These are phyloP conservation scores for Colletotrichum liriopes DNA, from an alignment of 2,329 filamentous ascomycete species.

Conservation along the genomic window DNA sequence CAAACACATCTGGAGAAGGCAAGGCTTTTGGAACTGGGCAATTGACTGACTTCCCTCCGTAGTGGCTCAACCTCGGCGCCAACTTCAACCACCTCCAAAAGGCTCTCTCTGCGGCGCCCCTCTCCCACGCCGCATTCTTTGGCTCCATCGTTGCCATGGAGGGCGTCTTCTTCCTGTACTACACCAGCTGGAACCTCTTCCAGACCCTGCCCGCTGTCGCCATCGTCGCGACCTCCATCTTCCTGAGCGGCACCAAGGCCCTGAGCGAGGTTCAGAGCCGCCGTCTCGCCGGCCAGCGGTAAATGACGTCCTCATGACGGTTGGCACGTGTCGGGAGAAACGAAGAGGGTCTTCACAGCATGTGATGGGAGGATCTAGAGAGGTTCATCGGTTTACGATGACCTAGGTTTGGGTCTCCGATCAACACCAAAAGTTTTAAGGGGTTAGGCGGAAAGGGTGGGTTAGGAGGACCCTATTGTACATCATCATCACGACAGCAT, in stretches of 20 bases:
- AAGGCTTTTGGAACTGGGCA: slow-evolving; percentile 18
- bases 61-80: slow-evolving; percentile 88
- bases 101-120: slow-evolving; percentile 81
- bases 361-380: background rate
- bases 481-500: slow-evolving; percentile 41
- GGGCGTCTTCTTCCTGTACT: slow-evolving; percentile 94
- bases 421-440: background rate
- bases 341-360: background rate
- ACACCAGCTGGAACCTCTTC: slow-evolving; percentile 92
- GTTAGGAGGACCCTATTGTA: slow-evolving; percentile 24
- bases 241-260: slow-evolving; percentile 91
- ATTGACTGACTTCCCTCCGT: slow-evolving; percentile 45
- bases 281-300: slow-evolving; percentile 81
- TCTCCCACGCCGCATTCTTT: slow-evolving; percentile 89
- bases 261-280: slow-evolving; percentile 93
- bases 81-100: slow-evolving; percentile 85
- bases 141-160: slow-evolving; percentile 91
- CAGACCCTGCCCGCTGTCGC: slow-evolving; percentile 84
- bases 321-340: background rate
- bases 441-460: background rate
- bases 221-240: slow-evolving; percentile 78
- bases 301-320: slow-evolving; percentile 42
- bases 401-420: background rate
- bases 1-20: background rate
- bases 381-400: background rate